phyloP scores from a whole-genome alignment of 2,329 filamentous ascomycete species.

The Leptosphaerulina australis region DNA sequence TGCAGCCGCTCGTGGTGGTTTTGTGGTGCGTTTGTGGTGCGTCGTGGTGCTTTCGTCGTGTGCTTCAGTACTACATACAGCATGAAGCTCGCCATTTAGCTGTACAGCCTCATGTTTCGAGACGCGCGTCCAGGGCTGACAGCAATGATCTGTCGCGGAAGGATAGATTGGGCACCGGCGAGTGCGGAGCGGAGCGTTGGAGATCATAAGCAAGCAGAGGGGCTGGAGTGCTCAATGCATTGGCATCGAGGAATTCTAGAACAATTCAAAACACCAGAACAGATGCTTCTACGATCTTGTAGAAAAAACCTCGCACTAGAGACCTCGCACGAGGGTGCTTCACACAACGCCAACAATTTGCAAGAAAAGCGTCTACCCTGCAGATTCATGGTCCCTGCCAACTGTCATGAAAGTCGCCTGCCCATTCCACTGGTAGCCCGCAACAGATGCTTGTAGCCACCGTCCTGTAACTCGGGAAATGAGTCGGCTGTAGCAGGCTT shows the following conservation, averaged over 20 bases:
- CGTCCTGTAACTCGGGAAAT: conserved; percentile 20
- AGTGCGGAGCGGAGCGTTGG: conserved; percentile 10
- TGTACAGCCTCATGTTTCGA: conserved; percentile 4
- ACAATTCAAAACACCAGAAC: conserved; percentile 2
- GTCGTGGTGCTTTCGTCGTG: no score
- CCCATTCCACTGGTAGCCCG: conserved; percentile 12
- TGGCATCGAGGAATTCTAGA: conserved; percentile 10
- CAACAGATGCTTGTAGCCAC: conserved; percentile 18
- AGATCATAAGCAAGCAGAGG: conserved; percentile 12
- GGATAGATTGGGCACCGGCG: conserved; percentile 2
- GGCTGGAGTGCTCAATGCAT: conserved; percentile 12
- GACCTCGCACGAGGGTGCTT: no score
- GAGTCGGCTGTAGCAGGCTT: conserved; percentile 38
- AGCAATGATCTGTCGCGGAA: not conserved
- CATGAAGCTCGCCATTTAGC: conserved; percentile 1
- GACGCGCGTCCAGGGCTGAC: conserved; percentile 1
- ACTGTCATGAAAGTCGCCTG: conserved; percentile 9
- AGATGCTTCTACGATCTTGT: not conserved
- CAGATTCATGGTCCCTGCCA: not conserved
- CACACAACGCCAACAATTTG: conserved; percentile 1
- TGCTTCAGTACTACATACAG: not conserved
- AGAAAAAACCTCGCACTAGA: not conserved
- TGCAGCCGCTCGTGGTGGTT: conserved; percentile 4
- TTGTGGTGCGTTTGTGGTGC: no score
- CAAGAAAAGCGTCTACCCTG: not conserved